Evolutionary conservation across 2,329 filamentous ascomycete species (phyloP), one percentile per base, ranked within the genome.

Genomic region (Grosmannia penicillata): DNA sequence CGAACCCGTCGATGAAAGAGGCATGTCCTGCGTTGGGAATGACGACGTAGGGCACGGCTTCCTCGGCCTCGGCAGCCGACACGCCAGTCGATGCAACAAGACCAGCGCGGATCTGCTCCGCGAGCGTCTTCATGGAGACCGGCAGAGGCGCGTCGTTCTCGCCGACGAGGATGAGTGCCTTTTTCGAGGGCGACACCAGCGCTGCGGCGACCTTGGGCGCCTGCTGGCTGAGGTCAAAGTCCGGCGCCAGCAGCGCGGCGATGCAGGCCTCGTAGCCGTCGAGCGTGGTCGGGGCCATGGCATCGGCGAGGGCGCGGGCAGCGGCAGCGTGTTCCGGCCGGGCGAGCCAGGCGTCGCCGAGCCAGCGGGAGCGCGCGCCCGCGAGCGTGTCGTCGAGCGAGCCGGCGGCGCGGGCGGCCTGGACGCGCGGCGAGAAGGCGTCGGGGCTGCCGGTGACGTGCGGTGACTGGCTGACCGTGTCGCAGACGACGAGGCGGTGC

Each of bases 181-280:
- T 48, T 8, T 58, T 49, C 8, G 8, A 13, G 17, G 28, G 17
- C 34, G 26, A 8, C 26, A 5, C 26, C 10, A 14, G 5, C n/a
- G 21, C 7, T 27, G 23, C 27, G 0, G 56, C 60, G 2, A 62
- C 48, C 19, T 50, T 49, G 0, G 41, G 40, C 2, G 55, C 51
- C 4, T 57, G 41, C 15, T 53, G 54, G 6, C 53, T 48, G 11
- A 64, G 47, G 41, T 66, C 60, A 40, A 63, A 64, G 0, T 46
- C 51, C 8, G 51, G 31, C 42, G 55, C 56, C n/a, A 50, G 42
- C 15, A 65, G 50, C 6, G 61, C 61, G 8, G 56, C 49, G 18
- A 56, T 59, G 34, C 61, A 65, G 4, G 60, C 52, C 42, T 60
- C 58, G 33, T 59, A 63, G 3, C 62, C 61, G 19, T 61, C 59